Base-by-base conservation (phyloP, 768 basidiomycete genomes). In the Thelephora ganbajun region DNA sequence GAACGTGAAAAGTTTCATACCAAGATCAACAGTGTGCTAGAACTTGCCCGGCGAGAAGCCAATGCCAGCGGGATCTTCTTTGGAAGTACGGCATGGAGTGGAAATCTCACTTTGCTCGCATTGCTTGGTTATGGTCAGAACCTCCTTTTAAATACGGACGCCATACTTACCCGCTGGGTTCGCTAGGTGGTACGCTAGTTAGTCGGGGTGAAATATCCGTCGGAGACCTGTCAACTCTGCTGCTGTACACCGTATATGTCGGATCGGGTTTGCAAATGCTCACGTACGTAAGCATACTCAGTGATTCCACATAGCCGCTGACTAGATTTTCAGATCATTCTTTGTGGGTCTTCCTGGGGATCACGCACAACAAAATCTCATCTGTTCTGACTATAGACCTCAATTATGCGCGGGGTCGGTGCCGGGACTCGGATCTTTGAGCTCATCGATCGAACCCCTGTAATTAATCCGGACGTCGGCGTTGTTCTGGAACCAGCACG, bases 371-470 rank as follows among this genome's bases (percentile, higher is more conserved):
- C 18, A 41, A 14, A 16, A 2, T 14, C 12, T 41, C 39, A 18
- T 4, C 9, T 9, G 22, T 41, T 7, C 14, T 16, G 7, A 18
- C 2, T 22, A 9, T 52, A 89, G 86, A 77, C 88, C 9, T 92
- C 90, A 35, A 81, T 98, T 48, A 98, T 98, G 94, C 89, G 90
- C 46, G 94, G 89, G 47, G 80, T 97, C 45, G 94, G 94, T 48
- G 93, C 94, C 1, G 89, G 90, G 14, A 75, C 77, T 0, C 83
- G 94, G 18, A 83, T 97, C n/a, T 98, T 98, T 61, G 90, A 93
- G 53, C 76, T 98, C 13, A 69, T 97, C 9, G 90, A 90, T 56
- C 78, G 90, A 41, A 64, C 68, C 26, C 86, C 92, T 13, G 74
- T 73, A 30, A 86, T 96, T 53, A 74, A 76, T 2, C 74, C 82